A percentile compares a stretch with the other conserved stretches of the same genome.
Conservation (phyloP, 2,329 filamentous ascomycete species). For the Venturiaceae sp. region DNA sequence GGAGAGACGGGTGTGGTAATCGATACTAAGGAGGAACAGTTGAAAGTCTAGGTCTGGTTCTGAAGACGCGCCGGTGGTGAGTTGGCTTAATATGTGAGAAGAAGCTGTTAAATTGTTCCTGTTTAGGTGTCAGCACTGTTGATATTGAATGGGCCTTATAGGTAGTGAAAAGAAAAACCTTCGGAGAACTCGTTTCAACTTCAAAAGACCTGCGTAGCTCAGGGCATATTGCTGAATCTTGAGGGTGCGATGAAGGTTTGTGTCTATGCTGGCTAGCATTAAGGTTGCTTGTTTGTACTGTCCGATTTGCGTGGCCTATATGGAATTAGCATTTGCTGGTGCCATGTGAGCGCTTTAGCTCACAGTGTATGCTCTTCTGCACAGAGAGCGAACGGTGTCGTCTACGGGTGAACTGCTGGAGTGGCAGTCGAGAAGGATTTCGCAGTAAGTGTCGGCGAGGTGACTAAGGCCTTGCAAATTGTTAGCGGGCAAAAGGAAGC, state of each 20-base stretch:
- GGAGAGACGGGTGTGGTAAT: conserved; percentile 45
- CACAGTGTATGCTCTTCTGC: conserved; percentile 57
- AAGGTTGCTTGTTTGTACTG: conserved; percentile 59
- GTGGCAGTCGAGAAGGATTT: conserved; percentile 70
- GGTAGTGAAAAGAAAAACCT: conserved; percentile 19
- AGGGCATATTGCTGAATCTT: conserved; percentile 69
- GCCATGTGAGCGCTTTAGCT: conserved; percentile 7
- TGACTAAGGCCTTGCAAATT: conserved; percentile 38
- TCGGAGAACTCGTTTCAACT: conserved; percentile 53
- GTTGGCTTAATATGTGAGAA: conserved; percentile 45
- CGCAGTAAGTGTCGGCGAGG: conserved; percentile 52
- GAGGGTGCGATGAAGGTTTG: conserved; percentile 57
- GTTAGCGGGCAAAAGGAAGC: neutral
- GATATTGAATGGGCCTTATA: neutral
- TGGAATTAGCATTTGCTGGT: neutral
- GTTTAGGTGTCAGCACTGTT: neutral
- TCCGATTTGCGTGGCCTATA: conserved; percentile 51
- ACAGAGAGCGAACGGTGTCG: conserved; percentile 66
- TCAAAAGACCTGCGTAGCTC: conserved; percentile 54
- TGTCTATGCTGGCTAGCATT: conserved; percentile 49
- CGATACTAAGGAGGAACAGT: conserved; percentile 49
- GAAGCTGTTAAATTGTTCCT: conserved; percentile 49
- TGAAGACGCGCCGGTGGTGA: conserved; percentile 40
- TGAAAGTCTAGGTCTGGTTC: conserved; percentile 53
- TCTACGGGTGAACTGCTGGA: conserved; percentile 56